Percentiles rank a stretch among this genome's conserved stretches.
Evolutionary conservation across 2,329 filamentous ascomycete genomes (phyloP).

Genomic region (Fusarium incarnatum): DNA sequence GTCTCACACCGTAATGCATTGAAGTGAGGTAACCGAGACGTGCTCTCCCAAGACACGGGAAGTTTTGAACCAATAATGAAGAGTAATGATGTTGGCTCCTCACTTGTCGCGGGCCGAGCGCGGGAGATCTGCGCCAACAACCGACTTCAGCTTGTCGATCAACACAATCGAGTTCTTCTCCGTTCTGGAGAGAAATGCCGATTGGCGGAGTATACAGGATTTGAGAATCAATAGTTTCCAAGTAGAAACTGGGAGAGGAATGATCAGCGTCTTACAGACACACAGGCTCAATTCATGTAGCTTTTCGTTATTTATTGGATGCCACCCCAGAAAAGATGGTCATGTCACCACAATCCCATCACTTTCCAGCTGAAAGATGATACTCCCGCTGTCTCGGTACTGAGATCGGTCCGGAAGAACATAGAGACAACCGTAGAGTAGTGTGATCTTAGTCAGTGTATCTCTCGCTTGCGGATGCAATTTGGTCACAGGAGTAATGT

Average conservation of each 20-base stretch:
- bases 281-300: background rate
- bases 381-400: too few species aligned
- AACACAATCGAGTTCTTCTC: rapidly evolving
- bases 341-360: rapidly evolving
- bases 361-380: too few species aligned
- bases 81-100: background rate
- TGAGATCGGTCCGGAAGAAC: too few species aligned
- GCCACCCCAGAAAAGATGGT: background rate
- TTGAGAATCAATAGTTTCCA: background rate
- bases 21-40: background rate
- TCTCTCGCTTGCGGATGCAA: too few species aligned
- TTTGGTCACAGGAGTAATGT: too few species aligned
- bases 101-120: background rate
- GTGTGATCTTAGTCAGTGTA: too few species aligned
- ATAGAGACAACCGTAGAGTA: too few species aligned
- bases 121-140: background rate
- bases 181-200: background rate
- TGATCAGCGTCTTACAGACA: background rate
- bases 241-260: rapidly evolving
- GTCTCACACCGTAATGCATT: background rate
- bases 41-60: background rate
- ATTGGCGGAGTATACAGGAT: background rate
- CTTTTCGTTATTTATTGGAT: background rate
- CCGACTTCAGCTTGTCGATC: background rate
- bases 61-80: background rate